phyloP scores from a whole-genome alignment of 78 protist genomes.

The Dictyostelium purpureum region DNA sequence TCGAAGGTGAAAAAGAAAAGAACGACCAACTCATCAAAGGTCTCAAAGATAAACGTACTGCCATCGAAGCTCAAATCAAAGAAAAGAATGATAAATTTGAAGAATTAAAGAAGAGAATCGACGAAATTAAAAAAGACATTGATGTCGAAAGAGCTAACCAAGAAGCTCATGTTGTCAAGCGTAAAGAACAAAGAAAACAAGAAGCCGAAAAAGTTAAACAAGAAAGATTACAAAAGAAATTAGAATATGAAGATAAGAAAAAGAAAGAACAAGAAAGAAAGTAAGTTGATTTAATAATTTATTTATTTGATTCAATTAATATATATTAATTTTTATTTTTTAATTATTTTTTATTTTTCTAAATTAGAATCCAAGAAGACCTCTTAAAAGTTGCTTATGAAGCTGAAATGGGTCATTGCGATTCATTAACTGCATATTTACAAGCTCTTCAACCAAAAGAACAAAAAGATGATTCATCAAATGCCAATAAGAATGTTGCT shows the following conservation, averaged over 20 bases:
- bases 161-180: not conserved
- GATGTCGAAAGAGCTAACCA: not conserved
- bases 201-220: not conserved
- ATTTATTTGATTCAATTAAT: not conserved
- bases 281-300: not conserved
- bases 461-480: not conserved
- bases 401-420: constrained; percentile 22
- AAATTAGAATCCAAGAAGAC: not conserved
- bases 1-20: not conserved
- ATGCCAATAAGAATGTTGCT: not conserved
- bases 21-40: not conserved
- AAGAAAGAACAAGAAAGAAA: constrained; percentile 4
- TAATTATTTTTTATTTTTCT: not conserved
- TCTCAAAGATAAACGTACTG: not conserved
- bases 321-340: not conserved
- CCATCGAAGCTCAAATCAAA: not conserved
- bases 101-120: not conserved
- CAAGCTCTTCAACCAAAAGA: constrained; percentile 28
- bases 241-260: not conserved
- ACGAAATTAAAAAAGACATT: not conserved
- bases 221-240: not conserved
- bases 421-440: constrained; percentile 1
- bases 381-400: constrained; percentile 43
- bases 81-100: not conserved
- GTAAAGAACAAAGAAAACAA: not conserved